phyloP scores from a whole-genome alignment of 2,329 filamentous ascomycete species.

The Exophiala aquamarina region DNA sequence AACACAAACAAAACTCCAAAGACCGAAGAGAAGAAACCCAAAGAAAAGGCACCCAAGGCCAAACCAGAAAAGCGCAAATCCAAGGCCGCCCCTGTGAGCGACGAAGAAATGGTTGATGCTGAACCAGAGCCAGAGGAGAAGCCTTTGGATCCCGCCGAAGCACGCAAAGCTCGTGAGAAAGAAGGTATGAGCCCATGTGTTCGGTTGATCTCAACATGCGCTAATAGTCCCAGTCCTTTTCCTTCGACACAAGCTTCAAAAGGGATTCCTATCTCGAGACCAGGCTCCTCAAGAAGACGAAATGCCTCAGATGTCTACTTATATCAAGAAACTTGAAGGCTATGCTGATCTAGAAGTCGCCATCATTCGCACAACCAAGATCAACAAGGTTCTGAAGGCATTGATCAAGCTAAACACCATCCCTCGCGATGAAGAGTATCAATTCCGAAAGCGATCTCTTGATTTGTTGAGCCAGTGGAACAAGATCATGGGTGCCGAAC shows the following conservation, averaged over 20 bases:
- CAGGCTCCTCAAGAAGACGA: conserved; percentile 77
- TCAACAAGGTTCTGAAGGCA: conserved; percentile 96
- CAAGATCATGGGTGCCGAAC: conserved; percentile 68
- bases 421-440: conserved; percentile 82
- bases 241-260: conserved; percentile 90
- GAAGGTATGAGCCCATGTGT: conserved; percentile 56
- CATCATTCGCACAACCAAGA: conserved; percentile 90
- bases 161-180: conserved; percentile 56
- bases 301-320: conserved; percentile 46
- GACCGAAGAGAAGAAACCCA: conserved; percentile 51
- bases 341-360: conserved; percentile 77
- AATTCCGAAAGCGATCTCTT: conserved; percentile 83
- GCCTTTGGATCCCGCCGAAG: conserved; percentile 54
- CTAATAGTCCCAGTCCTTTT: conserved; percentile 67
- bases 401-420: conserved; percentile 86
- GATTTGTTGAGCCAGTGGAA: conserved; percentile 86
- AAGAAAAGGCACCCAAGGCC: conserved; percentile 56
- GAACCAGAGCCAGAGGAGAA: conserved; percentile 51
- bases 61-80: conserved; percentile 59
- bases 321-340: conserved; percentile 71
- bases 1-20: conserved; percentile 60
- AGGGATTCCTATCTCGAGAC: conserved; percentile 84
- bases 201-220: not conserved
- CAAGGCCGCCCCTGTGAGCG: conserved; percentile 39
- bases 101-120: conserved; percentile 59